phyloP scores from a whole-genome alignment of 768 basidiomycete genomes.

The Mycena kentingensis region DNA sequence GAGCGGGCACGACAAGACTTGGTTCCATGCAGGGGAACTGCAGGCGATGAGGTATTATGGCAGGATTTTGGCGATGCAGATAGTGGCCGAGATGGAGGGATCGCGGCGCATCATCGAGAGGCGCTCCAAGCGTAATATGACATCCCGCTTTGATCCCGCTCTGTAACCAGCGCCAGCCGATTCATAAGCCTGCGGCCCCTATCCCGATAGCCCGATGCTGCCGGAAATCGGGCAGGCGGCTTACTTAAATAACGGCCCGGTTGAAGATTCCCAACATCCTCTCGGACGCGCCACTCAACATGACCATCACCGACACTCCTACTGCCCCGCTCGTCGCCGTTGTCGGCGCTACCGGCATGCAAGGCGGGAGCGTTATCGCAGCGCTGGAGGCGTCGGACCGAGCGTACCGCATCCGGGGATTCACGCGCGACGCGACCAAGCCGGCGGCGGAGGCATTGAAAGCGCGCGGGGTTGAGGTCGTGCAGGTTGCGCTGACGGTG shows the following conservation, averaged over 20 bases:
- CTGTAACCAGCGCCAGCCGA: too few relatives aligned
- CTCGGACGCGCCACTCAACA: too few relatives aligned
- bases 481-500: background rate
- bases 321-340: slow-evolving; percentile 13
- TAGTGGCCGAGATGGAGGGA: slow-evolving; percentile 20
- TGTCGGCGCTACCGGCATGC: slow-evolving; percentile 9
- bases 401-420: slow-evolving; percentile 9
- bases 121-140: too few relatives aligned
- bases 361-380: slow-evolving; percentile 12
- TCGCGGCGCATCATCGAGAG: too few relatives aligned
- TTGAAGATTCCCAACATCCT: too few relatives aligned
- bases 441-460: background rate
- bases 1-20: slow-evolving; percentile 27
- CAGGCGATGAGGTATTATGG: slow-evolving; percentile 21
- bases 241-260: too few relatives aligned
- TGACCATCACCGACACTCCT: slow-evolving; percentile 10
- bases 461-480: slow-evolving; percentile 4
- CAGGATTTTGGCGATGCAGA: slow-evolving; percentile 19
- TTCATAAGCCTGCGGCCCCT: too few relatives aligned
- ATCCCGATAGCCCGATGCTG: too few relatives aligned
- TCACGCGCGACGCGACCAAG: slow-evolving; percentile 3
- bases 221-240: too few relatives aligned
- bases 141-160: too few relatives aligned
- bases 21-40: slow-evolving; percentile 22
- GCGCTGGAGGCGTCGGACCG: slow-evolving; percentile 10